Evolutionary conservation across 768 basidiomycete species (phyloP), one percentile per base, ranked within the genome.

Genomic region (Pisolithus albus): DNA sequence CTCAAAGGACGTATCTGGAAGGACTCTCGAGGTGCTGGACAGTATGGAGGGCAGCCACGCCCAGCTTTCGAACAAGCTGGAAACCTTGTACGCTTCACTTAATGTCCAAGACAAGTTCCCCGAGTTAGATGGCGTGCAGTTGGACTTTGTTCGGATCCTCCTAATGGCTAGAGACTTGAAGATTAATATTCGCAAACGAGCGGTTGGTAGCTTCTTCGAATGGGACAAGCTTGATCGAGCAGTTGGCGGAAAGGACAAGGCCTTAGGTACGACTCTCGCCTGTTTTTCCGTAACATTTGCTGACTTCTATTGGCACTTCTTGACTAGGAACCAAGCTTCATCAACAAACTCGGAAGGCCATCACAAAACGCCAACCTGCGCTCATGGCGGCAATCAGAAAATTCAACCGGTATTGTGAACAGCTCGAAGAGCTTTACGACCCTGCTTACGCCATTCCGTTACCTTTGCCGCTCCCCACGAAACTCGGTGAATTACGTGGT

Each of bases 161-260:
- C 49, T 75, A 1, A 57, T 71, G 49, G 68, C 66, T 4, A 59
- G 63, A 1, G 70, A 74, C 52, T 58, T 72, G 24, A 76, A 75
- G 51, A 70, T 72, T 21, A 72, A 69, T 46, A 69, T 74, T 5
- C 53, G 64, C 8, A 69, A 68, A 47, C 53, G 59, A 11, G 68
- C 66, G 0, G 61, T 72, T 10, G 61, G 63, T 0, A 63, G 62
- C 15, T 72, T 74, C 39, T 69, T 69, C 24, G 69, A 72, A 41
- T 70, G 67, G 66, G 70, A 74, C n/a, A 60, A 56, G 13, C 56
- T 71, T 2, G 67, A 72, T 48, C 65, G 62, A 24, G 69, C 72
- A 11, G 32, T 11, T 1, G 63, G 65, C 5, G 58, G 67, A 2
- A 64, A 70, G 1, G 34, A 53, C 3, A 56, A 68, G 7, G 52